phyloP scores from a whole-genome alignment of 1,139 yeast species.

The Hanseniaspora gamundiae region DNA sequence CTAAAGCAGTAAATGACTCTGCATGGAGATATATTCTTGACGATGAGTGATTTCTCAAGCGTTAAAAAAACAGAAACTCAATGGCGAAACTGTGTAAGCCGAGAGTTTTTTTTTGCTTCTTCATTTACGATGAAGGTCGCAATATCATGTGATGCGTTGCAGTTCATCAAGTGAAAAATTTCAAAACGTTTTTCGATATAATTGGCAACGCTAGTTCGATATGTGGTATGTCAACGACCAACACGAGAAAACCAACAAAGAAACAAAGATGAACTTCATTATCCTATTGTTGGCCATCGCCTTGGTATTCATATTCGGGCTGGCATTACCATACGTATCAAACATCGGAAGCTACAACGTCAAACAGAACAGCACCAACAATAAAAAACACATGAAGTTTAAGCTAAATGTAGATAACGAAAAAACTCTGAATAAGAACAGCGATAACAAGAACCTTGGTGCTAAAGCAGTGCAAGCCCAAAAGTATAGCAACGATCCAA shows the following conservation, averaged over 20 bases:
- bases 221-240: too few species aligned
- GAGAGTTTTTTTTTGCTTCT: too few species aligned
- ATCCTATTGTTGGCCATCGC: conserved; percentile 3
- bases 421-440: not conserved
- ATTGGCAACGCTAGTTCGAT: too few species aligned
- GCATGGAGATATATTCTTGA: too few species aligned
- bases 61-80: too few species aligned
- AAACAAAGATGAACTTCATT: conserved; percentile 3
- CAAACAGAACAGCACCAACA: conserved; percentile 7
- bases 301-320: conserved; percentile 5
- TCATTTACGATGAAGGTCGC: too few species aligned
- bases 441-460: conserved; percentile 17
- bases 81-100: too few species aligned
- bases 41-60: too few species aligned
- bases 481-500: conserved; percentile 20
- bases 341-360: conserved; percentile 4
- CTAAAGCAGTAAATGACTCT: too few species aligned
- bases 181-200: too few species aligned
- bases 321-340: conserved; percentile 5
- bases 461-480: conserved; percentile 22
- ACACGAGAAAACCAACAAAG: not conserved
- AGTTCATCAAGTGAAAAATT: too few species aligned
- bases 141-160: too few species aligned
- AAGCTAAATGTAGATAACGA: conserved; percentile 12
- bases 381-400: conserved; percentile 14